Conservation (phyloP, 352 stramenopile species). For the Blastocystis sp. region DNA sequence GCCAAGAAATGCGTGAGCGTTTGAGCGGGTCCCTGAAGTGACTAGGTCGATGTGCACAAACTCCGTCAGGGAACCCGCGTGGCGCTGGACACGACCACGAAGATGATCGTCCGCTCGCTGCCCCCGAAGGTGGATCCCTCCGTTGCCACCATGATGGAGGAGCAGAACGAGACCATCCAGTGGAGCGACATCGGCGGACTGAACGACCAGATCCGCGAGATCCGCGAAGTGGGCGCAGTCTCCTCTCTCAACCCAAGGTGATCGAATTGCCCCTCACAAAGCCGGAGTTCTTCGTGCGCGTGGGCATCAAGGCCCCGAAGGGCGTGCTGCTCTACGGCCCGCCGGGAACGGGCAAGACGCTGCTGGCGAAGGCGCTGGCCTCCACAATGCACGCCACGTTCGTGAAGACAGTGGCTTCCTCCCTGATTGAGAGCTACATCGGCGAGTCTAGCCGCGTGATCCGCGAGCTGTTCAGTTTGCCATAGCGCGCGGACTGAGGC, state of each 20-base stretch:
- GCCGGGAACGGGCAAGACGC: slow-evolving; percentile 96
- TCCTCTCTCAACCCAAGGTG: slow-evolving; percentile 74
- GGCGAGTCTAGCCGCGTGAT: slow-evolving; percentile 97
- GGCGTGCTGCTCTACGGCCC: slow-evolving; percentile 95
- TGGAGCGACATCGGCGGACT: slow-evolving; percentile 96
- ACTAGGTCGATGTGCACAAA: slow-evolving; percentile 74
- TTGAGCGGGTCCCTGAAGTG: background rate
- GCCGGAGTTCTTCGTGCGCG: slow-evolving; percentile 93
- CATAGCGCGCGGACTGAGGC: slow-evolving; percentile 69
- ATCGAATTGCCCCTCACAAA: slow-evolving; percentile 98
- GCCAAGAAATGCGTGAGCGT: slow-evolving; percentile 47
- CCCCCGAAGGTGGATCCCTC: slow-evolving; percentile 96
- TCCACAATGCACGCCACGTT: slow-evolving; percentile 99
- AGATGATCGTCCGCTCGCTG: slow-evolving; percentile 98
- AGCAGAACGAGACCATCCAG: slow-evolving; percentile 90
- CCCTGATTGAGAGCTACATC: slow-evolving; percentile 99
- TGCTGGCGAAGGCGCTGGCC: slow-evolving; percentile 92
- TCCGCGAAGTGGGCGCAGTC: slow-evolving; percentile 77
- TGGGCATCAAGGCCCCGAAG: slow-evolving; percentile 96
- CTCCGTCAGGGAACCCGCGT: slow-evolving; percentile 94
- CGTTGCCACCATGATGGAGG: slow-evolving; percentile 98
- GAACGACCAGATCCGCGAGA: slow-evolving; percentile 95
- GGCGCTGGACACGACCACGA: slow-evolving; percentile 98
- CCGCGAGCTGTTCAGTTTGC: slow-evolving; percentile 91
- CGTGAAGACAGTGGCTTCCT: slow-evolving; percentile 96